Percentiles rank a stretch among this genome's conserved stretches.
Conservation (phyloP, 1,284 basidiomycete genomes). For the Macrocystidia cucumis region DNA sequence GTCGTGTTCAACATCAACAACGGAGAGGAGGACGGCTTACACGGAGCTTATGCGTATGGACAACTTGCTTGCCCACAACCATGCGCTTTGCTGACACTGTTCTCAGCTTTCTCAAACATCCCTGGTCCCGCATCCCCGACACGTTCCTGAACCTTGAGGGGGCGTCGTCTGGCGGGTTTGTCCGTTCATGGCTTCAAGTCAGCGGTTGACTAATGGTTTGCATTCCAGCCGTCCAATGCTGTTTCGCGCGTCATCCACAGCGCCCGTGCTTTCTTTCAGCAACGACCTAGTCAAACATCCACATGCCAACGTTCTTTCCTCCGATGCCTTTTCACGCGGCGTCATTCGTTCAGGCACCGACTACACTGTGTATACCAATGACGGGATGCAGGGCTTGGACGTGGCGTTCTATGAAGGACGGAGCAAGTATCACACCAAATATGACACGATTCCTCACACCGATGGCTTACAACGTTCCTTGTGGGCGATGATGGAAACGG, state of each 20-base stretch:
- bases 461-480: slow-evolving; percentile 45
- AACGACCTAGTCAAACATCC: slow-evolving; percentile 44
- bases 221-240: slow-evolving; percentile 50
- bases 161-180: slow-evolving; percentile 67
- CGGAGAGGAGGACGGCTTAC: slow-evolving; percentile 69
- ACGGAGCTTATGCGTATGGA: slow-evolving; percentile 60
- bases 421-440: slow-evolving; percentile 64
- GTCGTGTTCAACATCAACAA: slow-evolving; percentile 79
- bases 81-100: neutral
- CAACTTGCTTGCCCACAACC: neutral
- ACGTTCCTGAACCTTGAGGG: slow-evolving; percentile 77
- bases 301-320: slow-evolving; percentile 58
- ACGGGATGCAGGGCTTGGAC: slow-evolving; percentile 58
- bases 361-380: slow-evolving; percentile 51
- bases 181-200: slow-evolving; percentile 5
- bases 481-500: slow-evolving; percentile 71
- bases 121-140: slow-evolving; percentile 58
- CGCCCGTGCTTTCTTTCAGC: slow-evolving; percentile 41
- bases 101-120: slow-evolving; percentile 57
- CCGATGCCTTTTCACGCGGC: slow-evolving; percentile 57
- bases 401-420: slow-evolving; percentile 68
- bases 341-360: slow-evolving; percentile 62
- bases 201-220: slow-evolving; percentile 2
- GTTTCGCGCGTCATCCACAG: slow-evolving; percentile 55
- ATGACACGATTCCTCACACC: slow-evolving; percentile 51